phyloP scores from a whole-genome alignment of 805 yeast species.

The Sugiyamaella mastotermitis region DNA sequence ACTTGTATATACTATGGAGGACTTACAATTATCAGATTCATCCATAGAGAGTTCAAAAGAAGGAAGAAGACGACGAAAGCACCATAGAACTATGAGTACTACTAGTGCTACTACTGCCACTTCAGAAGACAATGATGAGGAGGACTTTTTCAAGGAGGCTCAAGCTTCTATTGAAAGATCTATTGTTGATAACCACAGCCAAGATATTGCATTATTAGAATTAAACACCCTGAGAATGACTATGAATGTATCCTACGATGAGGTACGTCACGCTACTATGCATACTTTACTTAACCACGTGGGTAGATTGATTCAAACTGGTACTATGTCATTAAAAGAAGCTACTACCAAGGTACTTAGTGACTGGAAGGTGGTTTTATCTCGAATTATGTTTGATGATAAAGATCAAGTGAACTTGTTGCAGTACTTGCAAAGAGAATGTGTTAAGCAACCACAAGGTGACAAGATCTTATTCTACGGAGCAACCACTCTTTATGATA shows the following conservation, averaged over 20 bases:
- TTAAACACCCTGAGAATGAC: constrained; percentile 95
- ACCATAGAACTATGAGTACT: constrained; percentile 20
- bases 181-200: constrained; percentile 83
- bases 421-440: constrained; percentile 39
- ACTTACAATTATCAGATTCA: constrained; percentile 29
- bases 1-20: constrained; percentile 23
- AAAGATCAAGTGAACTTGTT: constrained; percentile 75
- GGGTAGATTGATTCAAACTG: constrained; percentile 68
- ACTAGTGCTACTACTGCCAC: constrained; percentile 39
- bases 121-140: constrained; percentile 53
- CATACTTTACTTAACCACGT: constrained; percentile 66
- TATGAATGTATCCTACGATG: constrained; percentile 91
- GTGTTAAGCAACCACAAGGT: constrained; percentile 35
- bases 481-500: constrained; percentile 65
- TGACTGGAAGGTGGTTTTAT: constrained; percentile 77
- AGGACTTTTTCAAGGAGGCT: constrained; percentile 85
- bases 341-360: constrained; percentile 72
- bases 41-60: constrained; percentile 21
- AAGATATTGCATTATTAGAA: constrained; percentile 89
- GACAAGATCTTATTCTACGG: constrained; percentile 43
- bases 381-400: constrained; percentile 76
- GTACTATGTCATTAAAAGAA: constrained; percentile 65
- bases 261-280: constrained; percentile 77
- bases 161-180: constrained; percentile 89
- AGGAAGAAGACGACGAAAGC: constrained; percentile 16